phyloP scores from a whole-genome alignment of 2,329 filamentous ascomycete species.

The Fulvia fulva region DNA sequence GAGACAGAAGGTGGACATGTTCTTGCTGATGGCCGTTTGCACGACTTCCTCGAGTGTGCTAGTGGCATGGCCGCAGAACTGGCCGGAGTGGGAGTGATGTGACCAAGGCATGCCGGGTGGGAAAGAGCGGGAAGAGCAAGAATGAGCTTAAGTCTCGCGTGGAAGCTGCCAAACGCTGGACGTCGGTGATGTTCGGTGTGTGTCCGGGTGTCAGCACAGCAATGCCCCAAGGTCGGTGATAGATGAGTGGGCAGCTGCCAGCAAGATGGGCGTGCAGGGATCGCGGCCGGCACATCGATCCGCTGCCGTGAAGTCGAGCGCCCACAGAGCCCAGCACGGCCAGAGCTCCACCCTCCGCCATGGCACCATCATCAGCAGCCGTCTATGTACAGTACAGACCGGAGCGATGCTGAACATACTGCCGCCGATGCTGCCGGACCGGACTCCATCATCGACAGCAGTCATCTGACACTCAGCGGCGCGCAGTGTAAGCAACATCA shows the following conservation, averaged over 20 bases:
- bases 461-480: not conserved
- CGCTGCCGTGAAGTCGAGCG: too few species aligned
- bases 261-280: not conserved
- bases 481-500: not conserved
- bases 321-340: too few species aligned
- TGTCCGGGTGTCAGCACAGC: too few species aligned
- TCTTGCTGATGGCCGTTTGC: conserved; percentile 69
- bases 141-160: not conserved
- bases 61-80: conserved; percentile 92
- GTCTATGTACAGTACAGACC: too few species aligned
- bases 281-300: not conserved
- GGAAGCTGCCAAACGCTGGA: not conserved
- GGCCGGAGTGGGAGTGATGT: conserved; percentile 95
- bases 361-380: too few species aligned
- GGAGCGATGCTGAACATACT: not conserved
- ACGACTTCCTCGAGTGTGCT: conserved; percentile 81
- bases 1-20: conserved; percentile 78
- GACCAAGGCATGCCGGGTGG: conserved; percentile 75
- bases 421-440: not conserved
- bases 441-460: not conserved
- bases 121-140: not conserved
- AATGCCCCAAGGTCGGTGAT: not conserved
- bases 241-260: not conserved
- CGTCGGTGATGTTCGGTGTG: too few species aligned
- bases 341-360: not conserved